Conservation (phyloP, 441 rosid genomes). For the Monsonia emarginata region DNA sequence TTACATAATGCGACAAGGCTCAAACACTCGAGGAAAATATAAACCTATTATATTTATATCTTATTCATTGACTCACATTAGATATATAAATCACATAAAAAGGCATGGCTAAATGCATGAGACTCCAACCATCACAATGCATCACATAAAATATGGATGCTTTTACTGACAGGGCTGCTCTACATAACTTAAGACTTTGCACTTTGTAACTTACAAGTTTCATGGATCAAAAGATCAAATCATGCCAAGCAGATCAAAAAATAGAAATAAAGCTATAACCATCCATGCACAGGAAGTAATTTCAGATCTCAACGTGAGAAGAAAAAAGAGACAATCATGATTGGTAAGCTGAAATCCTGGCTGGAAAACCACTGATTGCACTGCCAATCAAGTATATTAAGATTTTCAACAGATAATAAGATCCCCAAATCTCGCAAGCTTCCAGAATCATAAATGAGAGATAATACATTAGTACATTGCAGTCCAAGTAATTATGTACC, state of each 20-base stretch:
- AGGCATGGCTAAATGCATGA: too few relatives aligned
- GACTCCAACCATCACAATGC: neutral
- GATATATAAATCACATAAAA: neutral
- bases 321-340: neutral
- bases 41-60: neutral
- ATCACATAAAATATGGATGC: neutral
- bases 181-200: neutral
- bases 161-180: neutral
- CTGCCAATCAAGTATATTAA: neutral
- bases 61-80: neutral
- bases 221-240: neutral
- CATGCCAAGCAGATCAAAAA: neutral
- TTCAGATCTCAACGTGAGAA: neutral
- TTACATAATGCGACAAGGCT: neutral
- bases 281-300: neutral
- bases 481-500: constrained; percentile 33
- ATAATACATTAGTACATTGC: neutral
- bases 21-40: neutral
- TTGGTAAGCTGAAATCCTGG: neutral
- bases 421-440: constrained; percentile 12
- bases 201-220: neutral
- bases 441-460: constrained; percentile 15
- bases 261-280: neutral
- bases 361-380: neutral
- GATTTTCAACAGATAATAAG: neutral